Base-by-base conservation (phyloP, 352 stramenopile genomes). In the Nothophytophthora sp. region DNA sequence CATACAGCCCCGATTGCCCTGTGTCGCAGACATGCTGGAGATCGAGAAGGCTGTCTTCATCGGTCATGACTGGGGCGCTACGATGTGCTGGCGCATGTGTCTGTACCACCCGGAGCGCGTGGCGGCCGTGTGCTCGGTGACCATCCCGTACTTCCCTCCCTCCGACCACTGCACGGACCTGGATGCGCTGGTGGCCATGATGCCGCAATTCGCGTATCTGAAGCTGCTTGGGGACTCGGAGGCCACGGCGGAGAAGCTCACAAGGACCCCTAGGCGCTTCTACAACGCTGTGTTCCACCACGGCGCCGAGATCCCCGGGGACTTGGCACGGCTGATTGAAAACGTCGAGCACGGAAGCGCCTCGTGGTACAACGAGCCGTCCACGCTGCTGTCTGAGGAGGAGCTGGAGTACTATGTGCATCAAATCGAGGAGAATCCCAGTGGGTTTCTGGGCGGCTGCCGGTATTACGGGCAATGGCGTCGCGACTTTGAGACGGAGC, bases 21-120 rank as follows among this genome's bases (percentile, higher is more conserved):
- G 28, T 20, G 19, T 34, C 19, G n/a, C 35, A 23, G 35, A 32
- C 19, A 30, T 39, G 18, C 27, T 54, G 15, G 29, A 27, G 35
- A 46, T 54, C 35, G 24, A 28, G 13, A 75, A 82, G 51, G 62
- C 63, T 9, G 70, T 86, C 29, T 72, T 88, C 40, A 73, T 86
- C 28, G 70, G 71, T 30, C 73, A 83, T 50, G 76, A 88, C 50
- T 88, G 71, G 70, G 76, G 76, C 16, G 73, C 73, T 27, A 56
- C 55, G 5, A 65, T 73, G 34, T 63, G 71, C 36, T 88, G 70
- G 70, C 70, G 63, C 56, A 82, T 88, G 67, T 76, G 67, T 32
- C 55, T 81, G 2, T 83, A 74, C 67, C 58, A 81, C 45, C 68
- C 73, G n/a, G 28, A 68, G 23, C 70, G 76, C 11, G 67, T 83